Base-by-base conservation (phyloP, 495 filamentous ascomycete species). In the Sporormia fimetaria region DNA sequence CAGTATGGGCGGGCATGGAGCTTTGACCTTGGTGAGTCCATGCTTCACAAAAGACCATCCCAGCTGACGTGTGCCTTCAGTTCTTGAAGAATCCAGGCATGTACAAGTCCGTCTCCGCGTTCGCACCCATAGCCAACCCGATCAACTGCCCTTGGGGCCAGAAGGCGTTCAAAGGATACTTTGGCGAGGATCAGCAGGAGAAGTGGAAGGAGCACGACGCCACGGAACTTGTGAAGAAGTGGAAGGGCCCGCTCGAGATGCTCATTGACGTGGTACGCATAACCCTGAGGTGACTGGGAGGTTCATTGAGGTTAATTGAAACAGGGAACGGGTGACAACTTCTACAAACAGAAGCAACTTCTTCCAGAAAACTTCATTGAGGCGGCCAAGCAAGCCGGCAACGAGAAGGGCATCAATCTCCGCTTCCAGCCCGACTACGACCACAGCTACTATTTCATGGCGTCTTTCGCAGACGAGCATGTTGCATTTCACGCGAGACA, bases 1-100 rank as follows among this genome's bases (percentile, higher is more conserved):
- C 61, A 81, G 74, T 53, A 98, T 98, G 90, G 90, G 90, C 52
- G 90, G 90, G 0, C 90, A 96, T 62, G 90, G 90, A 16, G 90
- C 90, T 33, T 65, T 98, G 48, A 94, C 85, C 35, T 62, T 95
- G 51, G 75, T 78, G 55, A 31, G 66, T 37, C 6, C 20, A n/a
- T 34, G 18, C 28, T 12, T 22, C 10, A 7, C 18, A 22, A 45
- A 6, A 21, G 14, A 23, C 21, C 10, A 28, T 9, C 4, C 3
- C 10, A 21, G 27, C 44, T 52, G 26, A 44, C 15, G 29, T 18
- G 21, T 20, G 29, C 17, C 16, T 17, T 1, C 31, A 79, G 70
- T 95, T 81, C 65, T 71, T 98, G 15, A 87, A 81, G 60, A 81
- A 94, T 60, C 84, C 88, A 1, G 85, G 80, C 11, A 78, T 75